phyloP scores from a whole-genome alignment of 31 red algal species.

The Odonthalia washingtoniensis region DNA sequence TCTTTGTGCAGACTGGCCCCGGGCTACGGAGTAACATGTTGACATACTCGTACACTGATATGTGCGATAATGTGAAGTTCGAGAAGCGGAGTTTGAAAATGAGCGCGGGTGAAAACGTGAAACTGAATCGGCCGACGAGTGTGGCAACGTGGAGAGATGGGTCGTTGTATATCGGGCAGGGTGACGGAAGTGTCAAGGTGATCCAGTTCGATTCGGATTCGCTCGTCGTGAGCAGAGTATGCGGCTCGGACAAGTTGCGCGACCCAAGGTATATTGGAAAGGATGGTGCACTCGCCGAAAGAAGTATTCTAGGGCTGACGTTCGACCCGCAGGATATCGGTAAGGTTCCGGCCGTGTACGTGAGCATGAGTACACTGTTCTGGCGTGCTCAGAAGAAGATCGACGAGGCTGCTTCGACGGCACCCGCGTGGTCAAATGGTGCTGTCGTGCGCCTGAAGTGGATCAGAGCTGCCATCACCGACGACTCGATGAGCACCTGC shows the following conservation, averaged over 20 bases:
- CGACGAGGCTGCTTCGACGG: slow-evolving; percentile 33
- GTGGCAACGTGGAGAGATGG: slow-evolving; percentile 48
- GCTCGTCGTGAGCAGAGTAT: slow-evolving; percentile 39
- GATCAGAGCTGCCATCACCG: slow-evolving; percentile 35
- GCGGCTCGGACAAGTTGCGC: slow-evolving; percentile 47
- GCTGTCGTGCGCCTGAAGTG: slow-evolving; percentile 63
- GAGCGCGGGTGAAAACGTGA: not conserved
- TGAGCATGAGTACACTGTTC: slow-evolving; percentile 48
- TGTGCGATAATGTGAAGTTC: not conserved
- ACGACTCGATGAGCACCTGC: slow-evolving; percentile 20
- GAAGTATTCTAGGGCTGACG: slow-evolving; percentile 65
- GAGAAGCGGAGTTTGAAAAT: not conserved
- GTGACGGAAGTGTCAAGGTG: slow-evolving; percentile 49
- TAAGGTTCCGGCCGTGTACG: slow-evolving; percentile 32
- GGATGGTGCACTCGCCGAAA: slow-evolving; percentile 13
- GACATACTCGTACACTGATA: not conserved
- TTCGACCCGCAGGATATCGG: slow-evolving; percentile 60
- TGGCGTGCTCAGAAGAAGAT: slow-evolving; percentile 46
- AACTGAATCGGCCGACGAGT: slow-evolving; percentile 40
- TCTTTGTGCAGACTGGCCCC: slow-evolving; percentile 24
- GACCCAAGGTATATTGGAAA: slow-evolving; percentile 30
- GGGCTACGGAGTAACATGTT: slow-evolving; percentile 16
- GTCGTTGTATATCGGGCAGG: slow-evolving; percentile 57
- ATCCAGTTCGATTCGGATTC: slow-evolving; percentile 36
- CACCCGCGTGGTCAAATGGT: slow-evolving; percentile 58